phyloP scores from a whole-genome alignment of 495 filamentous ascomycete species.

The Penicillium paradoxum region DNA sequence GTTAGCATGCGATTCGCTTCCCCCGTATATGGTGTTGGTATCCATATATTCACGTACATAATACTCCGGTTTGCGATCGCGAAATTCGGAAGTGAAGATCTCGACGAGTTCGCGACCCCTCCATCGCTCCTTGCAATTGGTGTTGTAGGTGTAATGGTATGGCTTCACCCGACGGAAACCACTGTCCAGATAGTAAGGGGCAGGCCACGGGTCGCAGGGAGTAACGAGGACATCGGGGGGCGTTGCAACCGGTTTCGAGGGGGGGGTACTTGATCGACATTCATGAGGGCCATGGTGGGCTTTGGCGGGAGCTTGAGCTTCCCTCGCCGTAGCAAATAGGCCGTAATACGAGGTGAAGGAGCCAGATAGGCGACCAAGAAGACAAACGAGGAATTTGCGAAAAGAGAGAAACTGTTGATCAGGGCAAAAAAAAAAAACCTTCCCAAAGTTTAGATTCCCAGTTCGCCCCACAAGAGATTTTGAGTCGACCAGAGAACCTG shows the following conservation, averaged over 20 bases:
- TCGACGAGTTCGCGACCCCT: conserved; percentile 68
- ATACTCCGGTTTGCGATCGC: conserved; percentile 73
- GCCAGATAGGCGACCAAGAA: conserved; percentile 40
- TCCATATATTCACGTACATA: conserved; percentile 52
- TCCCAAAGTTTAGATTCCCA: not conserved
- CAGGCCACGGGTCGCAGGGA: conserved; percentile 61
- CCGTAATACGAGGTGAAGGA: conserved; percentile 54
- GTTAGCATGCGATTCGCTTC: conserved; percentile 5
- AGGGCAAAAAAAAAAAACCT: not conserved
- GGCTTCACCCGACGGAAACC: conserved; percentile 78
- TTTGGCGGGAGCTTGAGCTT: conserved; percentile 36
- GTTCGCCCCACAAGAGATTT: not conserved
- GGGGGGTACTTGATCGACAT: conserved; percentile 38
- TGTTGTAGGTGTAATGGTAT: conserved; percentile 93
- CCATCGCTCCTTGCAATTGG: conserved; percentile 88
- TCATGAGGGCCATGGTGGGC: conserved; percentile 53
- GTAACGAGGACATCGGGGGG: conserved; percentile 55
- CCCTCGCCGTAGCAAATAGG: conserved; percentile 54
- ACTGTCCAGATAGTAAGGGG: conserved; percentile 71
- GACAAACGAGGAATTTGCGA: not conserved
- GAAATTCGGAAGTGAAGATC: conserved; percentile 77
- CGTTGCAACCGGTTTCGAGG: conserved; percentile 30
- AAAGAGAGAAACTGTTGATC: not conserved
- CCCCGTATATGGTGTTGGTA: not conserved
- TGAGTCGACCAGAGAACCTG: not conserved